A percentile compares a stretch with the other conserved stretches of the same genome.
phyloP scores from a whole-genome alignment of 805 yeast genomes.

The Wickerhamomyces canadensis region DNA sequence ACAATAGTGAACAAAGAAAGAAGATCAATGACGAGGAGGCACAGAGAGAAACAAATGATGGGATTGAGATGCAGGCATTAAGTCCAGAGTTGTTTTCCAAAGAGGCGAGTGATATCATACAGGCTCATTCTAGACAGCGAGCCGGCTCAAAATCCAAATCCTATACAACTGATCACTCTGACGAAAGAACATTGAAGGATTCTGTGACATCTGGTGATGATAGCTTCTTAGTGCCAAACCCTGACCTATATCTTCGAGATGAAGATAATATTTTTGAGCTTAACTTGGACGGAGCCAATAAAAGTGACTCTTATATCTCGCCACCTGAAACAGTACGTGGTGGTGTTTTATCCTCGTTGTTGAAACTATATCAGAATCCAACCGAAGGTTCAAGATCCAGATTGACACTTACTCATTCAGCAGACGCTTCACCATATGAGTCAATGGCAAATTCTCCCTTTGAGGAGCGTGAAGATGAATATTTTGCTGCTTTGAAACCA shows the following conservation, averaged over 20 bases:
- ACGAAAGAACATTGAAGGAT: conserved; percentile 19
- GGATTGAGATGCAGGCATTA: conserved; percentile 40
- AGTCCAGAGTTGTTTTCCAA: conserved; percentile 37
- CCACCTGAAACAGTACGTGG: conserved; percentile 69
- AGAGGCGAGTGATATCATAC: conserved; percentile 52
- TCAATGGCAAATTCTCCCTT: conserved; percentile 18
- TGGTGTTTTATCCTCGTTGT: conserved; percentile 77
- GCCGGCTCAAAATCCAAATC: conserved; percentile 1
- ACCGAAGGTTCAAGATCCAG: conserved; percentile 20
- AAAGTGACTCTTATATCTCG: conserved; percentile 36
- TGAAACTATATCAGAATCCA: conserved; percentile 59
- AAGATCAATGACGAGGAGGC: conserved; percentile 31
- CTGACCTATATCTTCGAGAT: conserved; percentile 35
- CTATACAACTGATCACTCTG: conserved; percentile 9
- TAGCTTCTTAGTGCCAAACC: conserved; percentile 33
- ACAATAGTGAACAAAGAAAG: conserved; percentile 12
- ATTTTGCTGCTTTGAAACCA: conserved; percentile 1
- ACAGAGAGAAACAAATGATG: conserved; percentile 24
- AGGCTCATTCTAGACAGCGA: conserved; percentile 35
- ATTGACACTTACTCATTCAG: conserved; percentile 11
- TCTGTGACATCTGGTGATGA: conserved; percentile 17
- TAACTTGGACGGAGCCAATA: conserved; percentile 28
- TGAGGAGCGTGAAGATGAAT: conserved; percentile 8
- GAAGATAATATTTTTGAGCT: conserved; percentile 22
- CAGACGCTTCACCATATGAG: conserved; percentile 8